Conservation (phyloP, 2,329 filamentous ascomycete genomes). For the Penicillium sp. region DNA sequence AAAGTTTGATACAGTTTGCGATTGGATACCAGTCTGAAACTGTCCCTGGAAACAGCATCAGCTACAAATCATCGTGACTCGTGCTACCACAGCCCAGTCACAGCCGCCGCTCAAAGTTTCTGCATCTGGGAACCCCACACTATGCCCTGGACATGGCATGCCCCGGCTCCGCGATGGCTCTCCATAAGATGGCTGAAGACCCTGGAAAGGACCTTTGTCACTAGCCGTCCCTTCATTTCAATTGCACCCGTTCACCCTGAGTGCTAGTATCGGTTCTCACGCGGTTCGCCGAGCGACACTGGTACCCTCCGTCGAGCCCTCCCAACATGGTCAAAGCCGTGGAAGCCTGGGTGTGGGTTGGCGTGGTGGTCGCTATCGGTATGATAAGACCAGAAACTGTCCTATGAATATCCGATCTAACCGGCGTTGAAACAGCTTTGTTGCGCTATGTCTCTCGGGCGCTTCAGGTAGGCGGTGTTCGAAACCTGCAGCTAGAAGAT, state of each 20-base stretch:
- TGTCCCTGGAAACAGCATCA: not conserved
- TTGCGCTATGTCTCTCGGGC: slow-evolving; percentile 21
- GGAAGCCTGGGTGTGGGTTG: slow-evolving; percentile 23
- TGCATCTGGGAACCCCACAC: not conserved
- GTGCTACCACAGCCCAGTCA: not conserved
- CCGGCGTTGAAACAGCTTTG: slow-evolving; percentile 4
- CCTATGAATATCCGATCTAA: not conserved
- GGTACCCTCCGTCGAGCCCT: not conserved
- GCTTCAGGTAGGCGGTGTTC: slow-evolving; percentile 15
- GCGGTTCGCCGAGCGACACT: not conserved
- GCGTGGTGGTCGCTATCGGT: slow-evolving; percentile 22
- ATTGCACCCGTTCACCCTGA: not conserved
- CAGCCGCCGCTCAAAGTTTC: not conserved
- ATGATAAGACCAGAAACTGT: not conserved
- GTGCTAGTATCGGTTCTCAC: too few species aligned
- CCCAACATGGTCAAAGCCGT: not conserved
- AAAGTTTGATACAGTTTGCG: not conserved
- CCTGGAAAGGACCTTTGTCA: not conserved
- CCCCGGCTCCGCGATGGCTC: not conserved
- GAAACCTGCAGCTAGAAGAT: slow-evolving; percentile 20
- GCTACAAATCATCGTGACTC: not conserved
- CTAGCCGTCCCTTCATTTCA: not conserved
- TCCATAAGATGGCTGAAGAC: not conserved
- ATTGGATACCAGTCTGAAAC: not conserved
- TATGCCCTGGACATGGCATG: not conserved